Conservation (phyloP, 1,284 basidiomycete genomes). For the Omphalotus olearius region DNA sequence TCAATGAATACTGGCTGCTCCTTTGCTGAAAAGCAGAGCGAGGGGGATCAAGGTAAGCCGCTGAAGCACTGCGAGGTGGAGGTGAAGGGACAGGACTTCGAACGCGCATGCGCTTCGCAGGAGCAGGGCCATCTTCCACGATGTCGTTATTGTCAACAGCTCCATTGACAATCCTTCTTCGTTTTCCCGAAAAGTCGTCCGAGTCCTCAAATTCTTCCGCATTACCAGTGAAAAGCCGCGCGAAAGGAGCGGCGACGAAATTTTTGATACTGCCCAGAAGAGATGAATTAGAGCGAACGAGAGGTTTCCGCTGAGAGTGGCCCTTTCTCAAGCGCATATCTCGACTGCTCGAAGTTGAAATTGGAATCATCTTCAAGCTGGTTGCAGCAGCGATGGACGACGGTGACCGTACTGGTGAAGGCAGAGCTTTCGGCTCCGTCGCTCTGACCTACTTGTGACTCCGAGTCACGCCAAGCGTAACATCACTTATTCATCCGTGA, state of each 20-base stretch:
- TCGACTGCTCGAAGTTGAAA: constrained; percentile 12
- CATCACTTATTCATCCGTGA: no score
- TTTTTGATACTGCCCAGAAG: constrained; percentile 57
- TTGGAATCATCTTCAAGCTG: constrained; percentile 12
- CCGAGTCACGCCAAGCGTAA: no score
- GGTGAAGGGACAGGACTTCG: constrained; percentile 38
- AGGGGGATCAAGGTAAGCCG: constrained; percentile 55
- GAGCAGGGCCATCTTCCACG: constrained; percentile 23
- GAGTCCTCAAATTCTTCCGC: constrained; percentile 45
- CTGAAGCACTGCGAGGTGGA: constrained; percentile 14
- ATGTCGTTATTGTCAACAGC: constrained; percentile 21
- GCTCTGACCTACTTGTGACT: no score
- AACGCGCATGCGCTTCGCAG: constrained; percentile 51
- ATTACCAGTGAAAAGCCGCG: constrained; percentile 47
- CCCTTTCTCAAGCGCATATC: constrained; percentile 12
- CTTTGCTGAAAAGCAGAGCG: constrained; percentile 34
- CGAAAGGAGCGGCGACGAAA: constrained; percentile 53
- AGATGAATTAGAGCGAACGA: constrained; percentile 42
- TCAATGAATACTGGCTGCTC: constrained; percentile 22
- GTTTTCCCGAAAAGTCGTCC: constrained; percentile 46
- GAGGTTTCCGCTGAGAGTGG: constrained; percentile 6
- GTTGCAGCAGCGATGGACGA: neutral
- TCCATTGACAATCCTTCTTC: constrained; percentile 37
- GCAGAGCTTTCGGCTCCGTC: no score
- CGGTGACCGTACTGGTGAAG: no score